Base-by-base conservation (phyloP, 352 stramenopile species). In the Pythium monospermum region DNA sequence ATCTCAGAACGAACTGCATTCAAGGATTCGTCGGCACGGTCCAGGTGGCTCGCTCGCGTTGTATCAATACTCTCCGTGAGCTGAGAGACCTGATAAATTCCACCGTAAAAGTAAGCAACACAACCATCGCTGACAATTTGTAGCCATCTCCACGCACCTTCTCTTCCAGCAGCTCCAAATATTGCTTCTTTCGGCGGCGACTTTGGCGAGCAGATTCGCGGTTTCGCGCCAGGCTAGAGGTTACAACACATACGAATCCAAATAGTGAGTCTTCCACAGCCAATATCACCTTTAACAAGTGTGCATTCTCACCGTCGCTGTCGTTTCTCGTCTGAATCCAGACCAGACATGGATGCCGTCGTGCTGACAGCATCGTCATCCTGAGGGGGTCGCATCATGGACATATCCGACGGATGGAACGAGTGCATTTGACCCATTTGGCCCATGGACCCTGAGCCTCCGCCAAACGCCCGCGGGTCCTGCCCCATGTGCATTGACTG, bases 181-280 rank as follows among this genome's bases (percentile, higher is more conserved):
- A 95, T 59, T 95, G 84, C 46, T 95, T 95, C 74, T 95, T 95
- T 28, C 84, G 82, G 40, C 84, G 82, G 15, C 84, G 84, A 55
- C 84, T 95, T 61, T 95, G 84, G 30, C 84, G 80, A 6, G 84
- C 84, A 3, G 84, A 95, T 64, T 95, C 84, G n/a, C 84, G 78
- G 62, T 95, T 95, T 41, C 84, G 71, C 35, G 83, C 83, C 15
- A 94, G 59, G 41, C 77, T 66, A 47, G 18, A 37, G 18, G 13
- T 1, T 6, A 49, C 23, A 22, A 48, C 33, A 25, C 28, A 35
- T 8, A 35, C 30, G 30, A 35, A 8, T 25, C 25, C 15, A 32
- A 23, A 3, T 15, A 33, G 22, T 11, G 35, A 26, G 8, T 11
- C 40, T 46, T 2, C 12, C 1, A 23, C 27, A 28, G 2, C 28